phyloP scores from a whole-genome alignment of 202 grass and related monocot species.

The Cymbopogon flexuosus region DNA sequence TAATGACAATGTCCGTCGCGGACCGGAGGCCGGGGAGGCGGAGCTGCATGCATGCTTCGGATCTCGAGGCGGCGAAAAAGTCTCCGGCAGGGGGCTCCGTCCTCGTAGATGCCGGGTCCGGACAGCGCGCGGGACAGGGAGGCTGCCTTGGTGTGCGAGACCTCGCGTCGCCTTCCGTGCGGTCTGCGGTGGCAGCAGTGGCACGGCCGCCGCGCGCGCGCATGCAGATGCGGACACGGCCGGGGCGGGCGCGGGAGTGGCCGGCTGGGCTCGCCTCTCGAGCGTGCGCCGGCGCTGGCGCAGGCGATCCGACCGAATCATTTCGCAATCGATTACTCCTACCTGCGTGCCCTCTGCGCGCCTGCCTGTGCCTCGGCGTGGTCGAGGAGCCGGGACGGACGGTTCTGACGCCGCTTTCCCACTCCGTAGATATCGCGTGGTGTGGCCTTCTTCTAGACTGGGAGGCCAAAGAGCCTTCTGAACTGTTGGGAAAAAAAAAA shows the following conservation, averaged over 20 bases:
- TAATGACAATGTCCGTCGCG: not conserved
- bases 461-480: not conserved
- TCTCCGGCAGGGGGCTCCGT: not conserved
- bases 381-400: not conserved
- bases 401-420: not conserved
- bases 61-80: slow-evolving; percentile 32
- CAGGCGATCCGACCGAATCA: slow-evolving; percentile 10
- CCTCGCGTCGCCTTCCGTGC: slow-evolving; percentile 20
- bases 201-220: not conserved
- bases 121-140: not conserved
- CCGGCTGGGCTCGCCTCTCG: not conserved
- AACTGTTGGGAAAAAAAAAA: too few species aligned
- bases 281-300: not conserved
- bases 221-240: not conserved
- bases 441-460: not conserved
- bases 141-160: slow-evolving; percentile 3
- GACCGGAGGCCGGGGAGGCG: not conserved
- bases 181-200: not conserved
- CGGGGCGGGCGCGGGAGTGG: not conserved
- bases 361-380: too few species aligned
- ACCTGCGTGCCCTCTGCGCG: not conserved
- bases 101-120: not conserved
- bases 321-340: slow-evolving; percentile 27
- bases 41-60: not conserved
- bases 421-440: not conserved